Conservation (phyloP, 129 eudicot species). For the Ambrosia trifida region DNA sequence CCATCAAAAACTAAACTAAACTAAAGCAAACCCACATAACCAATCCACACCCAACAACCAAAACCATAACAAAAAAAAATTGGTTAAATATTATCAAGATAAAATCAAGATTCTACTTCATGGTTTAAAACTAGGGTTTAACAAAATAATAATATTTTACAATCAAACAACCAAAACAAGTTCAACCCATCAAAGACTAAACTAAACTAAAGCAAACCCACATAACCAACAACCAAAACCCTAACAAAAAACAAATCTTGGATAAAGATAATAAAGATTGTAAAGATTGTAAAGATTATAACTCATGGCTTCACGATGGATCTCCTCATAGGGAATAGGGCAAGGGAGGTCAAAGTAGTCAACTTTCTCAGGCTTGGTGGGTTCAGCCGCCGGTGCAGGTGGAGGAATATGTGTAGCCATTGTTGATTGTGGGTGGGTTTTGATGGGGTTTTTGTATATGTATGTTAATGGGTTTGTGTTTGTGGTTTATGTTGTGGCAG, state of each 20-base stretch:
- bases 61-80: not conserved
- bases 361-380: slow-evolving; percentile 48
- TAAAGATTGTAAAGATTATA: slow-evolving; percentile 19
- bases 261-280: not conserved
- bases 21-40: slow-evolving; percentile 3
- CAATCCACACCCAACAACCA: not conserved
- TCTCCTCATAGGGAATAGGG: slow-evolving; percentile 88
- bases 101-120: too few species aligned
- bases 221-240: not conserved
- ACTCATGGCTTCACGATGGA: slow-evolving; percentile 95
- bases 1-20: not conserved
- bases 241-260: not conserved
- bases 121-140: slow-evolving; percentile 39
- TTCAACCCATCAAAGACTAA: not conserved
- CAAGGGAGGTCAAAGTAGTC: slow-evolving; percentile 85
- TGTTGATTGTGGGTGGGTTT: slow-evolving; percentile 20
- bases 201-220: slow-evolving; percentile 2
- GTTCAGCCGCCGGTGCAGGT: slow-evolving; percentile 36
- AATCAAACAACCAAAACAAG: slow-evolving; percentile 9
- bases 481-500: not conserved
- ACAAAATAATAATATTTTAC: not conserved
- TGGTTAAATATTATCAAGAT: not conserved
- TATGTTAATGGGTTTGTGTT: not conserved
- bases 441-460: not conserved
- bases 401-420: slow-evolving; percentile 60